Conservation (phyloP, 2,329 filamentous ascomycete species). For the Atkinsonella texensis region DNA sequence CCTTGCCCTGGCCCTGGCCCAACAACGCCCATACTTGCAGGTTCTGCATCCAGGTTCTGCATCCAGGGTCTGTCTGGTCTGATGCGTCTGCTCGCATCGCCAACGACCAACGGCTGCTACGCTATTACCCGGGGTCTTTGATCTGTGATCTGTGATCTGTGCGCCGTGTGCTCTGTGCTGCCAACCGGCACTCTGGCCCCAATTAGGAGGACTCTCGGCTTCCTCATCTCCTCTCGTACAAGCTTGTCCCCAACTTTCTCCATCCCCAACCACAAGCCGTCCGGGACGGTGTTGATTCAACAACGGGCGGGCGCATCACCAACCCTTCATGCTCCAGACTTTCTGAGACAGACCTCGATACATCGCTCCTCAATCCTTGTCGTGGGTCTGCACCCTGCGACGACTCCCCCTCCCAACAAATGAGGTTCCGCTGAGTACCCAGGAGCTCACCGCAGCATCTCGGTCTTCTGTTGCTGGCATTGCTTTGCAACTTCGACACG, state of each 20-base stretch:
- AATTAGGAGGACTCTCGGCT: neutral
- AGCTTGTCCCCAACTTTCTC: neutral
- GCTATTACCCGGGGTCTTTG: too few species aligned
- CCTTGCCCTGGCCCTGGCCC: too few species aligned
- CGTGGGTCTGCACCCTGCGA: neutral
- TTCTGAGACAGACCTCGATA: neutral
- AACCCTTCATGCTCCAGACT: neutral
- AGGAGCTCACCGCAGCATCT: slow-evolving; percentile 4
- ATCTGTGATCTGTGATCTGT: too few species aligned
- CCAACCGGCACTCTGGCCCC: too few species aligned
- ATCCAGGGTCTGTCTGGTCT: neutral
- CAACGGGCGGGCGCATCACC: neutral
- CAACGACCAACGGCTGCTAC: too few species aligned
- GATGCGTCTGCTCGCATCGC: neutral
- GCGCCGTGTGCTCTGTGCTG: too few species aligned
- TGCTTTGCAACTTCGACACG: neutral
- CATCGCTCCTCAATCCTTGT: neutral
- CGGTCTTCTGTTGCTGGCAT: neutral
- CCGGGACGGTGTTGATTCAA: neutral
- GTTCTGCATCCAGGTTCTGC: too few species aligned
- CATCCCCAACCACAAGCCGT: neutral
- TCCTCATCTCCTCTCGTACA: neutral
- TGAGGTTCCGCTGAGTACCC: neutral
- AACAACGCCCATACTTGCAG: too few species aligned
- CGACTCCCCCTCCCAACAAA: slow-evolving; percentile 1